Conservation (phyloP, 2,329 filamentous ascomycete species). For the Balansia obtecta region DNA sequence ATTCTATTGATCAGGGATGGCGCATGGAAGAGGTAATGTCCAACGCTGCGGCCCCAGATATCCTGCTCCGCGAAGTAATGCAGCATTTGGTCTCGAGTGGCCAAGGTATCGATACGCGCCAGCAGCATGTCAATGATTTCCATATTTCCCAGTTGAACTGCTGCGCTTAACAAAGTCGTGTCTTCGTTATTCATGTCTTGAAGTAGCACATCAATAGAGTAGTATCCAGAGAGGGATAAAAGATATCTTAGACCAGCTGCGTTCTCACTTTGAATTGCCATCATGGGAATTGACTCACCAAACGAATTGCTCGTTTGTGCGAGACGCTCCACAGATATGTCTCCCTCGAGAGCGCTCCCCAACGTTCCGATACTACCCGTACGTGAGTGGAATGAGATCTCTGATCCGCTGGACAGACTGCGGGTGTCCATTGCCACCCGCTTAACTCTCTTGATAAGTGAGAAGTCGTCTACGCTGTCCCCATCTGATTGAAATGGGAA, state of each 20-base stretch:
- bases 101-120: constrained; percentile 50
- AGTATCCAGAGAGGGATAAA: constrained; percentile 64
- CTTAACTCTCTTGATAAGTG: constrained; percentile 45
- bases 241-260: constrained; percentile 67
- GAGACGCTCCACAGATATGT: constrained; percentile 70
- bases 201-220: constrained; percentile 56
- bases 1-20: constrained; percentile 68
- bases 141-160: constrained; percentile 70
- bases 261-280: constrained; percentile 65
- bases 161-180: constrained; percentile 78
- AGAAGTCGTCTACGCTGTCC: constrained; percentile 29
- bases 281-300: constrained; percentile 82
- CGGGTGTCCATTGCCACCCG: constrained; percentile 82
- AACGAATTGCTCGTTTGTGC: constrained; percentile 55
- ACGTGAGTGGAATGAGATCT: constrained; percentile 69
- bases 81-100: constrained; percentile 41
- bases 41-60: constrained; percentile 73
- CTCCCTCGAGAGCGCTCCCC: constrained; percentile 64
- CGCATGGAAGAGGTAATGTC: constrained; percentile 92
- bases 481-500: constrained; percentile 66
- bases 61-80: constrained; percentile 69
- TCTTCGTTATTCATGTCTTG: constrained; percentile 83
- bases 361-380: constrained; percentile 67
- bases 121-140: constrained; percentile 67
- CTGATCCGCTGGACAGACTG: constrained; percentile 79